Evolutionary conservation across 345 rosid species (phyloP), one percentile per base, ranked within the genome.

Genomic region (Murraya paniculata): DNA sequence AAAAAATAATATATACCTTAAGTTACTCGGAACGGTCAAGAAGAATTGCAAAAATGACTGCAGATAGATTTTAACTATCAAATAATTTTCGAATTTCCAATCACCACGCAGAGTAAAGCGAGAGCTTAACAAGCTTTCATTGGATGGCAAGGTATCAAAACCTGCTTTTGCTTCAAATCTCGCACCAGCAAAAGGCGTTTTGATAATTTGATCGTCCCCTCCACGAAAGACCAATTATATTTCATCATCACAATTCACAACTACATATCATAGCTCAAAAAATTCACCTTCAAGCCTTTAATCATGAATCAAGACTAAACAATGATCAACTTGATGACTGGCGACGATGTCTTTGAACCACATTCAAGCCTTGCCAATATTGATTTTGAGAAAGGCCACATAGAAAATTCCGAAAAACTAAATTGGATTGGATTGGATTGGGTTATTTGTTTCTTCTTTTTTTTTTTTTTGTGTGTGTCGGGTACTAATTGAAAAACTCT

Each of bases 141-240:
- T 80, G 79, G 79, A 71, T 85, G 84, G 76, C 83, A 86, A 87
- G 87, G 84, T 36, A 86, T 72, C 79, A 76, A 70, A 87, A 19
- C 72, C 82, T 38, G 77, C 81, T 73, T 80, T 81, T 80, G 81
- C 78, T 82, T 75, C 69, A 79, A 39, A 74, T 77, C 79, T 82
- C 80, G 82, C 84, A 77, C 77, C 75, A 68, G 59, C 30, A 56
- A 71, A 38, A 68, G 61, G 31, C 8, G 27, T 45, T 48, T 45
- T 35, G 24, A 74, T 68, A 25, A 57, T 30, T 71, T 77, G 86
- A 69, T 74, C 82, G 81, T 80, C 86, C 85, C 87, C 85, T 73
- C 28, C 77, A 89, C 68, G 45, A 74, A 79, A 82, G 82, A 80
- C 67, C 84, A 64, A 61, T 80, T 55, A 66, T 36, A 68, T 38